Base-by-base conservation (phyloP, 2,329 filamentous ascomycete genomes). In the Ceratocystis smalleyi region DNA sequence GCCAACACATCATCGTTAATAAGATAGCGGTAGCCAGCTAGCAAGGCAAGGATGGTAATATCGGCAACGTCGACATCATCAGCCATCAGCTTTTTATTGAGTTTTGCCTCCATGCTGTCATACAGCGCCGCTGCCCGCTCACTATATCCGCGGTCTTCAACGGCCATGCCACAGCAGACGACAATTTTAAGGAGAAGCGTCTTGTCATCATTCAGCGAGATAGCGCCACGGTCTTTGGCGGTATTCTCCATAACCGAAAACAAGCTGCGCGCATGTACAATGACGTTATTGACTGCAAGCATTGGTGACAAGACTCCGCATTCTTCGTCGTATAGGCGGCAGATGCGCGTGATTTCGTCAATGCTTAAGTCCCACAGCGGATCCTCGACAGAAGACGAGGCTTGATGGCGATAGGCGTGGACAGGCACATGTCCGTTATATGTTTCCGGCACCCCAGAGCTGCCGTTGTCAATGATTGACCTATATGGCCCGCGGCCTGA, bases 271-370 rank as follows among this genome's bases (percentile, higher is more conserved):
- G 86, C 85, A 72, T 95, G 88, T 5, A 78, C 77, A 45, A 88
- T 84, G 47, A 95, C 77, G 51, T 80, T 79, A 51, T 87, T 82
- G 43, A 95, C 87, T 69, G 89, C 82, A 59, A 95, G 74, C 3
- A 96, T 82, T 0, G 92, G 92, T 72, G 95, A 96, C 89, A 96
- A 95, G 70, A 92, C 82, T 54, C 89, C 89, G 70, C 95, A 86
- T 72, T 96, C 91, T 70, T 96, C 91, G 69, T 95, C 88, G 71
- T 94, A 92, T 0, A 95, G 77, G 15, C 83, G 80, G 68, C 89
- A 89, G 15, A 96, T 75, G 1, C 89, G 83, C 22, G 92, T 73
- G 70, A 94, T 89, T 71, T 96, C 91, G 43, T 91, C 84, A 70
- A 86, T 85, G 63, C 82, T 82, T 60, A 95, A 82, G 6, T 84